A percentile compares a stretch with the other conserved stretches of the same genome.
Evolutionary conservation across 2,329 filamentous ascomycete species (phyloP).

Genomic region (Chaetomium strumarium): DNA sequence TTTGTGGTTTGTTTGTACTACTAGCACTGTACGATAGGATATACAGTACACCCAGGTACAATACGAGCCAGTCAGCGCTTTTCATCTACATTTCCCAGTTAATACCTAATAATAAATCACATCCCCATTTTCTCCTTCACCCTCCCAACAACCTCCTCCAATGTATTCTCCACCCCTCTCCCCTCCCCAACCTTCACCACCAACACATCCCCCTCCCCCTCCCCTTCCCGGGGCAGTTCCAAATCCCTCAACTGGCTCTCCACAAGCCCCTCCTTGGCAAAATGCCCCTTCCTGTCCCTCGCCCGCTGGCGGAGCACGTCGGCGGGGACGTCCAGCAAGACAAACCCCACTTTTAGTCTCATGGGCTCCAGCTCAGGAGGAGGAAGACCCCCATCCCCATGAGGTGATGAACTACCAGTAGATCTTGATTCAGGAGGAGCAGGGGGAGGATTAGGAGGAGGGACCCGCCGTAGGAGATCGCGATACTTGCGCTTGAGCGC

Average conservation of each 20-base stretch:
- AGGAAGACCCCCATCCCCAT: too few relatives aligned
- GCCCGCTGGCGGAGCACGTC: conserved; percentile 58
- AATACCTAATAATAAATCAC: background rate
- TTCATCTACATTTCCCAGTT: too few relatives aligned
- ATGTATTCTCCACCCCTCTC: conserved; percentile 8
- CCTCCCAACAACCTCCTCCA: conserved; percentile 4
- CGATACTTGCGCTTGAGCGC: conserved; percentile 73
- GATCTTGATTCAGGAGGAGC: too few relatives aligned
- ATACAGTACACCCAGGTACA: too few relatives aligned
- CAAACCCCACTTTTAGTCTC: too few relatives aligned
- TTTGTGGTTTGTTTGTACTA: too few relatives aligned
- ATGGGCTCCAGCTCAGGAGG: too few relatives aligned
- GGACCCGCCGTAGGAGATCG: conserved; percentile 59
- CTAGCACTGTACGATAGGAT: too few relatives aligned
- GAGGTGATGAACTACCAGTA: too few relatives aligned
- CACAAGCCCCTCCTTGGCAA: conserved; percentile 71
- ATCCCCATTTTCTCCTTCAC: conserved; percentile 14
- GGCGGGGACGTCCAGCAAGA: conserved; percentile 63
- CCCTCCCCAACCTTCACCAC: conserved; percentile 40
- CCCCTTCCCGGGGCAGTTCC: conserved; percentile 51
- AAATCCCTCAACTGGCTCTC: conserved; percentile 63
- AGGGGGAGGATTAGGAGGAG: too few relatives aligned
- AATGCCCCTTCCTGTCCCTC: conserved; percentile 58
- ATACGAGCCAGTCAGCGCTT: too few relatives aligned
- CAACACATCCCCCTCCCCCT: conserved; percentile 50